phyloP scores from a whole-genome alignment of 1,284 basidiomycete genomes.

The Phellopilus nigrolimitatus region DNA sequence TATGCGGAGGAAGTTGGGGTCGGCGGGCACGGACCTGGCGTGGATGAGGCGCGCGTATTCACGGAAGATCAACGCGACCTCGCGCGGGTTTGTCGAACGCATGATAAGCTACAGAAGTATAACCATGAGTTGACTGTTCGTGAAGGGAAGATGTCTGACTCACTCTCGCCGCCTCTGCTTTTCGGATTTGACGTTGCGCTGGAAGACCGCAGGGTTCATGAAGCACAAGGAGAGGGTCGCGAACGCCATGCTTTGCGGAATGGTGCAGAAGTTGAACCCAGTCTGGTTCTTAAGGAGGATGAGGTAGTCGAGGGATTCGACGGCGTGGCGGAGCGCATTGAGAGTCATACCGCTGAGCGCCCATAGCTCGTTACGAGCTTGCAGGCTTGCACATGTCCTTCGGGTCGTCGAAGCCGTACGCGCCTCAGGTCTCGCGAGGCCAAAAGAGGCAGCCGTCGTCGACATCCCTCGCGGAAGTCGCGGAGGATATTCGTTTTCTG shows the following conservation, averaged over 20 bases:
- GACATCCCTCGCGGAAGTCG: conserved; percentile 91
- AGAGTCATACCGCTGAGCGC: conserved; percentile 86
- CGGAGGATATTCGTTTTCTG: conserved; percentile 99
- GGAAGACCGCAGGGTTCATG: conserved; percentile 90
- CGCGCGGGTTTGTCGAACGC: conserved; percentile 85
- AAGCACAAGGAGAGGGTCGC: conserved; percentile 91
- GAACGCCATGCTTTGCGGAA: conserved; percentile 95
- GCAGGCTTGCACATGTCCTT: conserved; percentile 60
- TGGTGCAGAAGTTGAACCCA: conserved; percentile 96
- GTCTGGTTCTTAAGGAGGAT: conserved; percentile 84
- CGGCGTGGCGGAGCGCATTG: conserved; percentile 83
- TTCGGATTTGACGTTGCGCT: conserved; percentile 91
- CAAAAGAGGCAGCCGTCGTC: conserved; percentile 89
- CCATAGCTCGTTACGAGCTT: conserved; percentile 65
- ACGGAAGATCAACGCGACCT: conserved; percentile 88
- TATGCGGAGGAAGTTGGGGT: conserved; percentile 84
- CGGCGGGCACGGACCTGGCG: conserved; percentile 69
- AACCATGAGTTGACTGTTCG: conserved; percentile 8
- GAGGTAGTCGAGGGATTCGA: conserved; percentile 89
- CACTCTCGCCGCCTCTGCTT: conserved; percentile 83
- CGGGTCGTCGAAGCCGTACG: conserved; percentile 68
- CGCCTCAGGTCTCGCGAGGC: conserved; percentile 90
- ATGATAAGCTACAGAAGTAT: conserved; percentile 69
- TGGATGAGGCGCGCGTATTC: conserved; percentile 83
- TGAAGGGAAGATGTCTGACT: conserved; percentile 27